A percentile compares a stretch with the other conserved stretches of the same genome.
These are phyloP conservation scores for Colletotrichum paranaense DNA, from an alignment of 2,329 filamentous ascomycete genomes.

Conservation along the genomic window DNA sequence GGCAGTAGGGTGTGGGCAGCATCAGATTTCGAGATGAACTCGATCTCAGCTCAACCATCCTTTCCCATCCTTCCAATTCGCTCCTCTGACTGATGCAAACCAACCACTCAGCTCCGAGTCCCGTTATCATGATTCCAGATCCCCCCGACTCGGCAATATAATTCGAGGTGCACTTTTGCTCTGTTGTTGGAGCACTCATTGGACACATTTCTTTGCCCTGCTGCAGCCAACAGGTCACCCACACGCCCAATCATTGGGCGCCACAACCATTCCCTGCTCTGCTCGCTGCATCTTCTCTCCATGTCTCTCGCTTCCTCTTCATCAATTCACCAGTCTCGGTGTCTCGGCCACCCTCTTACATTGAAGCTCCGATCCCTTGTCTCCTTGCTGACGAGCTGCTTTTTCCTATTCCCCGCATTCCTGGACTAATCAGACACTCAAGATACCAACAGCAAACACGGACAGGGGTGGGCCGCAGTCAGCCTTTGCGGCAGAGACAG, in stretches of 20 bases:
- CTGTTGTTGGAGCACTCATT: neutral
- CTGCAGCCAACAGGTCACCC: conserved; percentile 3
- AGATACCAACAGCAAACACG: neutral
- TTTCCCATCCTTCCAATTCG: neutral
- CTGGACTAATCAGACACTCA: neutral
- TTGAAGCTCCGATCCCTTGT: neutral
- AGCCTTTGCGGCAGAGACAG: neutral
- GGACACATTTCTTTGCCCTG: neutral
- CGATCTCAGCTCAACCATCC: neutral
- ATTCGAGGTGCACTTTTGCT: neutral
- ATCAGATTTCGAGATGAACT: neutral
- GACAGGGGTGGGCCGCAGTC: neutral
- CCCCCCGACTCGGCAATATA: neutral
- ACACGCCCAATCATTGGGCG: conserved; percentile 8
- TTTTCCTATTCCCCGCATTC: conserved; percentile 7
- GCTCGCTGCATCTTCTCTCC: neutral
- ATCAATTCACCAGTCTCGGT: neutral
- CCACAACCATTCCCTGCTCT: neutral
- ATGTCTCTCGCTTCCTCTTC: no score
- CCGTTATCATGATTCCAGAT: neutral
- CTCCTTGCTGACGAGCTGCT: neutral
- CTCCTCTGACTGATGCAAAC: neutral
- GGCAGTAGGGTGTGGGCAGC: neutral
- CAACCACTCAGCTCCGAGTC: conserved; percentile 8
- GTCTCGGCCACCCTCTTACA: neutral